A percentile compares a stretch with the other conserved stretches of the same genome.
Conservation (phyloP, 2,329 filamentous ascomycete genomes). For the Aspergillus sp. region DNA sequence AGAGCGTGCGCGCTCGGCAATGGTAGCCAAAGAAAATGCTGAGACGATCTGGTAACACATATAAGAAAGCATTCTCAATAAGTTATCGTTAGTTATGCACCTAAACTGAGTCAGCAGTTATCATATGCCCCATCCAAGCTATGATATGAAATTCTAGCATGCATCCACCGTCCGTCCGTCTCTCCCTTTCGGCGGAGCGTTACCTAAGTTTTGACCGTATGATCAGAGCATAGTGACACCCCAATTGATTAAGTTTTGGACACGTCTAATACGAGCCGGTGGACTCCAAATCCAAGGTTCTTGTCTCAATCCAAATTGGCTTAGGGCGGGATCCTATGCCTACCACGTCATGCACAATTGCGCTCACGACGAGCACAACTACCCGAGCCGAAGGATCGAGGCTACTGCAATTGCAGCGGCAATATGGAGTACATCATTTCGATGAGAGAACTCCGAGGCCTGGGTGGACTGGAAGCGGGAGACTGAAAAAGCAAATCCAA, state of each 20-base stretch:
- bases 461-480: constrained; percentile 2
- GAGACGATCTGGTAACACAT: constrained; percentile 10
- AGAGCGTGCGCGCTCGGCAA: not conserved
- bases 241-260: constrained; percentile 1
- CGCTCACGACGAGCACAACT: not conserved
- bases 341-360: not conserved
- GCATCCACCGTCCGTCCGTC: not conserved
- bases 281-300: not conserved
- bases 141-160: constrained; percentile 10
- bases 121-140: not conserved
- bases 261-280: not conserved
- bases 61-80: constrained; percentile 7
- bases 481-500: constrained; percentile 9
- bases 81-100: not conserved
- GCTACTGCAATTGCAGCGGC: constrained; percentile 8
- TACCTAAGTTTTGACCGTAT: not conserved
- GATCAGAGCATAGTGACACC: not conserved
- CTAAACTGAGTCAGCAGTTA: not conserved
- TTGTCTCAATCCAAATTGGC: not conserved
- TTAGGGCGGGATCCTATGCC: not conserved
- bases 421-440: not conserved
- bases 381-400: not conserved
- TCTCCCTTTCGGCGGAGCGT: not conserved
- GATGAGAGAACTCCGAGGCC: not conserved
- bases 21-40: not conserved